A percentile compares a stretch with the other conserved stretches of the same genome.
Evolutionary conservation across 805 yeast genomes (phyloP).

Genomic region (Saccharomycopsis lassenensis): DNA sequence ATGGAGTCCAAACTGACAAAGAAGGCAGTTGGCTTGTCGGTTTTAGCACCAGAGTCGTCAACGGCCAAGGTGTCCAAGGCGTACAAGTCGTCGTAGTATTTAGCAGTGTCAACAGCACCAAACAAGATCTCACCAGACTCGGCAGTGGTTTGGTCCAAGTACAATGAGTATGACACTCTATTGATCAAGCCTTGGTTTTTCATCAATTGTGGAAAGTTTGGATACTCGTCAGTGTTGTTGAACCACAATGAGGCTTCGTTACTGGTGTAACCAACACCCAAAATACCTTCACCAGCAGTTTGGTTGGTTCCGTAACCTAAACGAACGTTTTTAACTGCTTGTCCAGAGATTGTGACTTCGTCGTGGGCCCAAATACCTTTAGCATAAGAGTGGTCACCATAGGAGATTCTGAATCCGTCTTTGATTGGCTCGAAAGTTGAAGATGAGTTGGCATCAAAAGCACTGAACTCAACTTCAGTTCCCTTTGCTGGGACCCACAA

Average conservation of each 20-base stretch:
- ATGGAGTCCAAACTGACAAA: constrained; percentile 3
- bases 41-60: constrained; percentile 35
- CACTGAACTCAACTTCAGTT: constrained; percentile 24
- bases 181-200: constrained; percentile 46
- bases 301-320: constrained; percentile 13
- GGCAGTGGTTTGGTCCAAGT: constrained; percentile 31
- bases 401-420: constrained; percentile 28
- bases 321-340: constrained; percentile 5
- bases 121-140: constrained; percentile 24
- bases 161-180: constrained; percentile 49
- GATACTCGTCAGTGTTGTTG: constrained; percentile 33
- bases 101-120: constrained; percentile 32
- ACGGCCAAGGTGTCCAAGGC: constrained; percentile 28
- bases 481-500: constrained; percentile 22
- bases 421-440: constrained; percentile 26
- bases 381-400: constrained; percentile 39
- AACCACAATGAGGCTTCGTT: constrained; percentile 57
- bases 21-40: constrained; percentile 36
- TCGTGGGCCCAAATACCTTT: constrained; percentile 34
- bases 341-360: constrained; percentile 15
- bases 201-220: constrained; percentile 57
- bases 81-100: constrained; percentile 26
- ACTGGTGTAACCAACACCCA: constrained; percentile 62
- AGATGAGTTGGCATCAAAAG: constrained; percentile 27
- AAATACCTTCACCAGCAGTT: constrained; percentile 29